phyloP scores from a whole-genome alignment of 2,329 filamentous ascomycete genomes.

The Penicillium hesseltinei region DNA sequence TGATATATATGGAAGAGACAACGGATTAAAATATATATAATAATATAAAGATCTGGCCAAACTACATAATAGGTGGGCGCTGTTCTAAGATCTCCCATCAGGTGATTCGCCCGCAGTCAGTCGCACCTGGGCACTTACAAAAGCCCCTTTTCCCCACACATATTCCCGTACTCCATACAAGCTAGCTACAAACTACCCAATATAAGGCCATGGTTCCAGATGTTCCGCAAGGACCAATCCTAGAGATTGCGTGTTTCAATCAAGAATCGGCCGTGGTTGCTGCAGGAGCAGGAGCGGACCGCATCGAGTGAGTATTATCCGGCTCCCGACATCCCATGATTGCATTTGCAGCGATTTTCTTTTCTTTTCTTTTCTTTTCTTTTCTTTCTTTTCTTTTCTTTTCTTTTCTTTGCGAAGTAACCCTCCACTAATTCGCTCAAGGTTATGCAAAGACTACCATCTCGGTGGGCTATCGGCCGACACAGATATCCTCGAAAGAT shows the following conservation, averaged over 20 bases:
- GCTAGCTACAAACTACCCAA: background rate
- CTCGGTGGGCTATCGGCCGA: conserved; percentile 20
- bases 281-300: conserved; percentile 44
- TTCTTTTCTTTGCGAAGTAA: too few species aligned
- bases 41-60: background rate
- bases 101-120: background rate
- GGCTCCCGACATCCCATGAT: too few species aligned
- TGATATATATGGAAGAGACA: background rate
- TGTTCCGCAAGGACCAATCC: background rate
- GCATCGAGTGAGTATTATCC: conserved; percentile 45
- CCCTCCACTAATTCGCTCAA: conserved; percentile 4
- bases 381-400: too few species aligned
- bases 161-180: background rate
- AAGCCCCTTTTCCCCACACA: background rate
- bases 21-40: background rate
- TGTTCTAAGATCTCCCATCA: background rate
- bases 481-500: conserved; percentile 21
- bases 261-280: conserved; percentile 46
- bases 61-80: background rate
- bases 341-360: too few species aligned
- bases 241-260: conserved; percentile 53
- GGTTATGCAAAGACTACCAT: conserved; percentile 21
- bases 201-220: background rate
- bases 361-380: too few species aligned
- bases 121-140: background rate